Percentiles rank a stretch among this genome's conserved stretches.
These are phyloP conservation scores for Notholithocarpus densiflorus DNA, from an alignment of 306 rosid species.

Conservation along the genomic window DNA sequence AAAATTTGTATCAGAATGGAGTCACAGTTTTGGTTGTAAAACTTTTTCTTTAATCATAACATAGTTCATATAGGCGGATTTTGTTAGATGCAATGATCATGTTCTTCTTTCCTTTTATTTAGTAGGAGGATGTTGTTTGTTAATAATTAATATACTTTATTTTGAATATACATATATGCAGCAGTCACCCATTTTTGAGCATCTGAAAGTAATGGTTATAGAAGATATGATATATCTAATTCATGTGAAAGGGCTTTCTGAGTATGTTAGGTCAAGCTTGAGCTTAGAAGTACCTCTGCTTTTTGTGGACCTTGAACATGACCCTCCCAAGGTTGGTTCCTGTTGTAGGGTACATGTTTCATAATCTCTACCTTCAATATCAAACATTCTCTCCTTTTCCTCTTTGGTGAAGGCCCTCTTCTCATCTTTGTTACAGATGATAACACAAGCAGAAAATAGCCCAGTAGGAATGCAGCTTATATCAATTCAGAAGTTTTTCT, in stretches of 20 bases:
- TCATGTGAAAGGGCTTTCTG: constrained; percentile 47
- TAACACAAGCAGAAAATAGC: constrained; percentile 47
- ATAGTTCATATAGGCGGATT: background rate
- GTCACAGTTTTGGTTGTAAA: background rate
- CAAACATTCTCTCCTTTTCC: background rate
- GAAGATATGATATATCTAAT: constrained; percentile 87
- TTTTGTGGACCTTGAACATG: constrained; percentile 76
- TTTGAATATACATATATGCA: constrained; percentile 16
- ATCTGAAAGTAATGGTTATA: constrained; percentile 67
- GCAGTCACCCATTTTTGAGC: constrained; percentile 48
- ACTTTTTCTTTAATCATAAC: background rate
- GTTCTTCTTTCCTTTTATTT: background rate
- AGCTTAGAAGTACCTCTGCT: constrained; percentile 41
- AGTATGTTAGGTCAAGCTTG: constrained; percentile 45
- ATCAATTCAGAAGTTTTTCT: constrained; percentile 69
- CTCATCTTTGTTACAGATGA: constrained; percentile 43
- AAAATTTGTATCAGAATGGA: background rate
- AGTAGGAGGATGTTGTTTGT: background rate
- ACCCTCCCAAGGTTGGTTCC: constrained; percentile 64
- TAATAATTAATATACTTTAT: background rate
- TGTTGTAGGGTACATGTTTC: background rate
- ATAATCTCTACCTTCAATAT: background rate
- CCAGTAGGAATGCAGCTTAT: constrained; percentile 54
- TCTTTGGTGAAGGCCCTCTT: constrained; percentile 2
- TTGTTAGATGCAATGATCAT: background rate